Conservation (phyloP, 2,329 filamentous ascomycete species). For the Colletotrichum noveboracense region DNA sequence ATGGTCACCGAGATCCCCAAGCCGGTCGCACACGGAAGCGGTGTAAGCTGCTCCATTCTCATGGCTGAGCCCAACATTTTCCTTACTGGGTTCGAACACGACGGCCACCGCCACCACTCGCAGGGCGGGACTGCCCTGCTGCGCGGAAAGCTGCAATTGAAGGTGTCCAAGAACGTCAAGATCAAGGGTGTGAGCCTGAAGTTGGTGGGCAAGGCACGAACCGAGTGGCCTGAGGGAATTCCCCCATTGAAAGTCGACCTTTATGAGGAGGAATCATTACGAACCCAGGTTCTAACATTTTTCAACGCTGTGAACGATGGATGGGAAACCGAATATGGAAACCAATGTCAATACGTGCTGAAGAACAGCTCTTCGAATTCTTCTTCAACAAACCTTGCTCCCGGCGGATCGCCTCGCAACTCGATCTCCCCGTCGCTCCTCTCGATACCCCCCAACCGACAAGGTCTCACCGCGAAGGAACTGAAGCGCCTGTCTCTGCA, state of each 20-base stretch:
- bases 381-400: conserved; percentile 33
- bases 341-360: conserved; percentile 62
- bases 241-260: conserved; percentile 85
- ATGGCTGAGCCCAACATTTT: conserved; percentile 84
- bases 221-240: conserved; percentile 96
- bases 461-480: conserved; percentile 50
- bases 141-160: conserved; percentile 81
- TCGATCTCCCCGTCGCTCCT: conserved; percentile 23
- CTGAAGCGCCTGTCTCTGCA: conserved; percentile 77
- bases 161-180: conserved; percentile 88
- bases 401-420: conserved; percentile 12
- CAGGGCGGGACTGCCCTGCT: conserved; percentile 80
- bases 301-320: conserved; percentile 78
- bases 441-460: conserved; percentile 32
- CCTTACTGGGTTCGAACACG: conserved; percentile 78
- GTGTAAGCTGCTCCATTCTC: conserved; percentile 74
- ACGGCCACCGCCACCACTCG: conserved; percentile 55
- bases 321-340: conserved; percentile 67
- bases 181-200: conserved; percentile 90
- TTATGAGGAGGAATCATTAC: conserved; percentile 82
- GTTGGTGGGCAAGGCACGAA: conserved; percentile 83
- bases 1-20: conserved; percentile 65
- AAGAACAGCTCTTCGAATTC: conserved; percentile 42
- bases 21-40: conserved; percentile 79
- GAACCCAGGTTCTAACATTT: conserved; percentile 89